Evolutionary conservation across 352 stramenopile species (phyloP).

Genomic region (Phytophthora cactorum): DNA sequence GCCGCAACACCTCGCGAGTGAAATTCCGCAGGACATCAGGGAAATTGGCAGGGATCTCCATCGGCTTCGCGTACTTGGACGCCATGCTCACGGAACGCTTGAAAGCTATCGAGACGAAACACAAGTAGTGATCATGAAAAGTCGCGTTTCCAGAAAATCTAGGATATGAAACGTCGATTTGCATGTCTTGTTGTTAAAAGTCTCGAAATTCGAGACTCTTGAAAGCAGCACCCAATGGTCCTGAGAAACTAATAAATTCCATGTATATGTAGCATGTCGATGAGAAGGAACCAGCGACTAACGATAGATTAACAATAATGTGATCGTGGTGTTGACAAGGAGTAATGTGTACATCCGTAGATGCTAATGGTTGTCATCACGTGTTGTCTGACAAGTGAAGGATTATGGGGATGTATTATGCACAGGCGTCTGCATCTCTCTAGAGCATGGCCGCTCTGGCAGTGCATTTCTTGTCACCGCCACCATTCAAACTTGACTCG

Average conservation of each 20-base stretch:
- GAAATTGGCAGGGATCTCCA: conserved; percentile 78
- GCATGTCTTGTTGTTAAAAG: background rate
- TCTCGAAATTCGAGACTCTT: too few relatives aligned
- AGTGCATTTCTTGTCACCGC: conserved; percentile 20
- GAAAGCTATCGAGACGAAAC: background rate
- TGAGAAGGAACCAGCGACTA: background rate
- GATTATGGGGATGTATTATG: conserved; percentile 28
- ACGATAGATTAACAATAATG: conserved; percentile 15
- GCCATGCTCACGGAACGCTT: conserved; percentile 48
- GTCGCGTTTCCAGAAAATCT: conserved; percentile 10
- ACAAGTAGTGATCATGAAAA: conserved; percentile 13
- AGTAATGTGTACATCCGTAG: background rate
- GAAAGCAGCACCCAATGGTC: too few relatives aligned
- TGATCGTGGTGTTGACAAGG: conserved; percentile 2
- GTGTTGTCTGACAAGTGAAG: conserved; percentile 18
- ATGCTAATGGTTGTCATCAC: conserved; percentile 19
- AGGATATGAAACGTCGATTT: conserved; percentile 23
- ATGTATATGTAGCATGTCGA: background rate
- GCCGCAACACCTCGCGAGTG: conserved; percentile 79
- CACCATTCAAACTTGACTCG: conserved; percentile 2
- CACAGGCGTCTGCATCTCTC: conserved; percentile 24
- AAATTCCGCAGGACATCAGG: conserved; percentile 79
- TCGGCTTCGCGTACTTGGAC: conserved; percentile 85
- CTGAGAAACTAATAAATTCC: too few relatives aligned
- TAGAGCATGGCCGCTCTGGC: conserved; percentile 1